Evolutionary conservation across 495 filamentous ascomycete species (phyloP).

Genomic region (Xylaria grammica): DNA sequence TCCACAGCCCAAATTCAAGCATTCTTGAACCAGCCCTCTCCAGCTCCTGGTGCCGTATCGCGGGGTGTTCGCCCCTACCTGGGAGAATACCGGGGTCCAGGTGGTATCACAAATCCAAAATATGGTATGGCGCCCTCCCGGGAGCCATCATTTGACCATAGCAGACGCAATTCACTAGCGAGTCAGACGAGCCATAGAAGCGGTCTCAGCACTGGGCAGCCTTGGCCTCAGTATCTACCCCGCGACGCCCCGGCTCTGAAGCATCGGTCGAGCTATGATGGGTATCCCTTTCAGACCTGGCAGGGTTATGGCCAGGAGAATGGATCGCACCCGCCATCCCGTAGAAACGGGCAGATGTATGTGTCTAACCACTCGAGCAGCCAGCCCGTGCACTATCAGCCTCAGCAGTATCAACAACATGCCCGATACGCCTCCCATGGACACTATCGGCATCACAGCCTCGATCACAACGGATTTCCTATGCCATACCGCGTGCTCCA

Average conservation of each 20-base stretch:
- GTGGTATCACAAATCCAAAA: slow-evolving; percentile 39
- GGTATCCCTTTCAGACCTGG: slow-evolving; percentile 33
- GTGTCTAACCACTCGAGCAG: slow-evolving; percentile 38
- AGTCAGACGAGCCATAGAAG: slow-evolving; percentile 36
- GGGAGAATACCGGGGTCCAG: slow-evolving; percentile 26
- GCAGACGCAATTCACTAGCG: slow-evolving; percentile 34
- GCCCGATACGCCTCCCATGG: slow-evolving; percentile 40
- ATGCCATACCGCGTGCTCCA: slow-evolving; percentile 51
- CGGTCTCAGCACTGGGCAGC: slow-evolving; percentile 25
- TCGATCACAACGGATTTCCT: slow-evolving; percentile 36
- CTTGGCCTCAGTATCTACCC: slow-evolving; percentile 30
- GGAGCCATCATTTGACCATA: slow-evolving; percentile 35
- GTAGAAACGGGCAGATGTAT: slow-evolving; percentile 38
- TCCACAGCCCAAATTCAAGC: slow-evolving; percentile 28
- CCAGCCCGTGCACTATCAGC: slow-evolving; percentile 35
- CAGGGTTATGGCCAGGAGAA: slow-evolving; percentile 29
- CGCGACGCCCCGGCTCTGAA: slow-evolving; percentile 34
- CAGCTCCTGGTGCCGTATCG: slow-evolving; percentile 31
- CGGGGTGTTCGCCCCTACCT: slow-evolving; percentile 27
- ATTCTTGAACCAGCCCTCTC: slow-evolving; percentile 22
- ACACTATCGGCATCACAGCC: slow-evolving; percentile 46
- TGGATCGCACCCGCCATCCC: slow-evolving; percentile 41
- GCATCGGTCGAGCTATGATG: slow-evolving; percentile 51
- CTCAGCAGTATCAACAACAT: slow-evolving; percentile 36
- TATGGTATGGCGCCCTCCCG: slow-evolving; percentile 34